phyloP scores from a whole-genome alignment of 108 stramenopile species.

The Cyclotella cryptica region DNA sequence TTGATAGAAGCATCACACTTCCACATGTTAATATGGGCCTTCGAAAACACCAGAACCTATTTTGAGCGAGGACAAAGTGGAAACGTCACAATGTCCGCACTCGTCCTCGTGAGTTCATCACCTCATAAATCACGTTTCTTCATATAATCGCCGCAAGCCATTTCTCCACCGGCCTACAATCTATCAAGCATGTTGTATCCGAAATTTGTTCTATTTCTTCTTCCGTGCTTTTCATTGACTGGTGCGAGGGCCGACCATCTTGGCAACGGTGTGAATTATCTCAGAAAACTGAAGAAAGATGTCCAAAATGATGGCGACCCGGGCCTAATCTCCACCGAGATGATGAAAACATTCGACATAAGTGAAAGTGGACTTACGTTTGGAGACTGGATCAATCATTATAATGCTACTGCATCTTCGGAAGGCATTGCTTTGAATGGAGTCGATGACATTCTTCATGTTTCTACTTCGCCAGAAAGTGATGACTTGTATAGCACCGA shows the following conservation, averaged over 20 bases:
- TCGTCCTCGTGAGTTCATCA: neutral
- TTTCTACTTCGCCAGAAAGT: neutral
- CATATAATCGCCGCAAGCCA: neutral
- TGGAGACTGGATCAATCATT: neutral
- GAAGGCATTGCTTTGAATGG: neutral
- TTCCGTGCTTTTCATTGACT: neutral
- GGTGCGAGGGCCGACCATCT: neutral
- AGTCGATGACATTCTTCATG: neutral
- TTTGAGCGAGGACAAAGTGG: too few species aligned
- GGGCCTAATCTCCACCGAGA: conserved; percentile 7
- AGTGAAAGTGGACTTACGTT: neutral
- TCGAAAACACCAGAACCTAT: too few species aligned
- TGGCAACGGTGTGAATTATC: neutral
- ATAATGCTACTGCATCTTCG: neutral
- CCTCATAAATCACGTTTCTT: neutral
- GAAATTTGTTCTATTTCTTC: neutral
- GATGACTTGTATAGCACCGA: neutral
- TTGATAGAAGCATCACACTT: too few species aligned
- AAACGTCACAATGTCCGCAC: too few species aligned
- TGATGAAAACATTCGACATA: conserved; percentile 16
- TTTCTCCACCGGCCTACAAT: neutral
- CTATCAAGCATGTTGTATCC: conserved; percentile 17
- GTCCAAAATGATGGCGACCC: conserved; percentile 1
- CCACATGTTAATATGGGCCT: too few species aligned
- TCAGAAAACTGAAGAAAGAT: conserved; percentile 23